Evolutionary conservation across 345 rosid genomes (phyloP).

Genomic region (Turritis glabra): DNA sequence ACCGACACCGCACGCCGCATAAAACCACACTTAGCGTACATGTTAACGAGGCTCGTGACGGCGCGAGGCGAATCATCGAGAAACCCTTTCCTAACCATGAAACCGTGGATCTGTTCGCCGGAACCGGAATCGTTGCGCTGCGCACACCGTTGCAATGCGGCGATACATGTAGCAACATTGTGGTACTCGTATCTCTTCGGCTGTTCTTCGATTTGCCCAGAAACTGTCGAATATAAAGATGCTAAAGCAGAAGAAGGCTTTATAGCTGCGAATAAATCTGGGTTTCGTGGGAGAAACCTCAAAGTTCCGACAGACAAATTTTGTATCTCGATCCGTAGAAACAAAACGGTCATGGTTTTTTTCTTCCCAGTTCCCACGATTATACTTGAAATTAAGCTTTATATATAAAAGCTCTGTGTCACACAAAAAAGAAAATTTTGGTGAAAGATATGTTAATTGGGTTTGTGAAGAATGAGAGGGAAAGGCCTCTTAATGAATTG

Average conservation of each 20-base stretch:
- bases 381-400: not conserved
- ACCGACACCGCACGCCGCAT: constrained; percentile 40
- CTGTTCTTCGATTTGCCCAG: constrained; percentile 13
- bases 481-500: not conserved
- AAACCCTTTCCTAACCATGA: constrained; percentile 51
- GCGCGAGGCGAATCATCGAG: constrained; percentile 45
- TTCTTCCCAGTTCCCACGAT: not conserved
- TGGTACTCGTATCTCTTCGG: constrained; percentile 23
- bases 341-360: constrained; percentile 5
- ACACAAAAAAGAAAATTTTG: not conserved
- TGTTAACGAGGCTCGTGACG: constrained; percentile 63
- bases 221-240: constrained; percentile 15
- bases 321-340: constrained; percentile 13
- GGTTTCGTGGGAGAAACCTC: constrained; percentile 26
- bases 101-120: constrained; percentile 49
- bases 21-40: constrained; percentile 59
- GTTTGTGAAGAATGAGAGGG: not conserved
- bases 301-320: not conserved
- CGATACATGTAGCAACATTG: constrained; percentile 49
- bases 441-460: not conserved
- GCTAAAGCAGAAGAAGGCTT: not conserved
- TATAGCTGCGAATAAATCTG: not conserved
- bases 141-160: constrained; percentile 58
- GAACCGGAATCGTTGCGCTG: constrained; percentile 32
- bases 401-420: not conserved